Percentiles rank a stretch among this genome's conserved stretches.
Conservation (phyloP, 805 yeast genomes). For the Hagleromyces aurorensis region DNA sequence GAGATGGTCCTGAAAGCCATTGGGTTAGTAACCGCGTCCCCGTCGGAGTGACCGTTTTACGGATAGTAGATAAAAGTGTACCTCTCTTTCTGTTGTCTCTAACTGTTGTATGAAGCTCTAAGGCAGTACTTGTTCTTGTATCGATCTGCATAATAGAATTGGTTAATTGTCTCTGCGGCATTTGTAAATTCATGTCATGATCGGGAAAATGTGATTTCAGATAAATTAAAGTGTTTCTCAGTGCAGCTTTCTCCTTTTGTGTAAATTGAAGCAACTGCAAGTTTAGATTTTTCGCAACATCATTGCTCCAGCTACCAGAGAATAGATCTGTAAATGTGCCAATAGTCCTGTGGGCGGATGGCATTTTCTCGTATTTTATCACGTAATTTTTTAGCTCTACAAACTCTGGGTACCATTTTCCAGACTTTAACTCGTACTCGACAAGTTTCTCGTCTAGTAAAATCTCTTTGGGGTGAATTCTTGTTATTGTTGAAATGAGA, state of each 20-base stretch:
- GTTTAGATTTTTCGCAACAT: slow-evolving; percentile 22
- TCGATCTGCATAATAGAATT: slow-evolving; percentile 66
- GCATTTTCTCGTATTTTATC: slow-evolving; percentile 42
- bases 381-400: slow-evolving; percentile 53
- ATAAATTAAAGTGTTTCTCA: slow-evolving; percentile 59
- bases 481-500: slow-evolving; percentile 60
- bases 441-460: slow-evolving; percentile 45
- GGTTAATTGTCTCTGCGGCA: slow-evolving; percentile 54
- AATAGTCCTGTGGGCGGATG: slow-evolving; percentile 35
- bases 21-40: slow-evolving; percentile 74
- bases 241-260: slow-evolving; percentile 48
- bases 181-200: slow-evolving; percentile 49
- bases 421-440: slow-evolving; percentile 33
- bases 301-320: slow-evolving; percentile 15
- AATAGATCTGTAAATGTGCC: slow-evolving; percentile 36
- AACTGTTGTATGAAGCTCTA: slow-evolving; percentile 59
- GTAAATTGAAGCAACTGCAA: slow-evolving; percentile 27
- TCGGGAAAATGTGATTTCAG: slow-evolving; percentile 68
- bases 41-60: slow-evolving; percentile 68
- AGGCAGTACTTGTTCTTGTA: slow-evolving; percentile 64
- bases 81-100: slow-evolving; percentile 55
- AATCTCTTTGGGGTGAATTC: slow-evolving; percentile 79
- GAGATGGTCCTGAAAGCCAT: slow-evolving; percentile 78
- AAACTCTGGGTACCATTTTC: slow-evolving; percentile 49
- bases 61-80: slow-evolving; percentile 60